Percentiles rank a stretch among this genome's conserved stretches.
phyloP scores from a whole-genome alignment of 2,329 filamentous ascomycete species.

The Colletotrichum cuscutae region DNA sequence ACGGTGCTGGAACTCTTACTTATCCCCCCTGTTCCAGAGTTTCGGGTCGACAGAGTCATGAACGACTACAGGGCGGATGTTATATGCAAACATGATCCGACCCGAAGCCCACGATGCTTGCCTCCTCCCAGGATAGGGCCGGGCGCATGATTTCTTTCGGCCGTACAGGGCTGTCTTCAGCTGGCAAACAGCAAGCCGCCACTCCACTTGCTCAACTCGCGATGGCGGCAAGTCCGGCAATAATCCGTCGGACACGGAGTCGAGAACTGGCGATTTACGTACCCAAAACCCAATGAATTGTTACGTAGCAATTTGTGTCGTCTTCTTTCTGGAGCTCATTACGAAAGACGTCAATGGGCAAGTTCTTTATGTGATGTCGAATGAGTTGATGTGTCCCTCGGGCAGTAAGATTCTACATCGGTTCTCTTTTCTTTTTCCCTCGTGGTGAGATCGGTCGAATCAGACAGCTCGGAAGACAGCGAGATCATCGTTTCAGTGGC shows the following conservation, averaged over 20 bases:
- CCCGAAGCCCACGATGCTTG: background rate
- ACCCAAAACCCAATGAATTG: background rate
- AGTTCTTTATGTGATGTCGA: background rate
- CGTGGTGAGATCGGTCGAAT: background rate
- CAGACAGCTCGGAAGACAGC: background rate
- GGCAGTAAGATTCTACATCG: background rate
- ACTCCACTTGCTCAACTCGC: background rate
- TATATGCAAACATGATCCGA: background rate
- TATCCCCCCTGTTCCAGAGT: background rate
- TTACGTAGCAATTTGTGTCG: background rate
- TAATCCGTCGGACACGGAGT: conserved; percentile 6
- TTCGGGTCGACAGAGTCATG: background rate
- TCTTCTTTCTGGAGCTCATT: background rate
- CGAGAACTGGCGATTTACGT: background rate
- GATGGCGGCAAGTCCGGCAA: background rate
- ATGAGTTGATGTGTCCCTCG: background rate
- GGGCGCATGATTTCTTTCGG: background rate
- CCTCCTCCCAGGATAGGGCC: background rate
- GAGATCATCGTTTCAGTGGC: conserved; percentile 19
- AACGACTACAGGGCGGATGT: background rate
- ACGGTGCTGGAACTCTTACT: background rate
- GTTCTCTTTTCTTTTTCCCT: background rate
- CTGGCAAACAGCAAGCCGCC: background rate
- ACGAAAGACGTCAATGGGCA: background rate
- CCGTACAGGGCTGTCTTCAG: conserved; percentile 1